phyloP scores from a whole-genome alignment of 2,329 filamentous ascomycete species.

The Mycosphaerella arachidis region DNA sequence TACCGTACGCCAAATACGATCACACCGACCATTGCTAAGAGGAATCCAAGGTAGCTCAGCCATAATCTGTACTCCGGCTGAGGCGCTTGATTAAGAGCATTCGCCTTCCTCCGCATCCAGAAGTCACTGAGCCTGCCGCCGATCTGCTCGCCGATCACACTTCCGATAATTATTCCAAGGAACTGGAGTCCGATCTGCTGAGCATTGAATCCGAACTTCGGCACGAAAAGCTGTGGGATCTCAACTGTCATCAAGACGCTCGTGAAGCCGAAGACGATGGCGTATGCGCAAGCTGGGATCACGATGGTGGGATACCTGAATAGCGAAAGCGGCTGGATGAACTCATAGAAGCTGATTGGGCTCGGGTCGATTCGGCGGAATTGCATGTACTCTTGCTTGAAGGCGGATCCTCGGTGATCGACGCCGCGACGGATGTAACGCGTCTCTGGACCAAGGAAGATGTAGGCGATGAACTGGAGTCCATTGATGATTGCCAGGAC shows the following conservation, averaged over 20 bases:
- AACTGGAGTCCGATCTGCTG: constrained; percentile 58
- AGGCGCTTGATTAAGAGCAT: constrained; percentile 31
- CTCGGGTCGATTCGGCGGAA: constrained; percentile 51
- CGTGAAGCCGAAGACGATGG: constrained; percentile 55
- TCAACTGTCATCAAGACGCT: constrained; percentile 54
- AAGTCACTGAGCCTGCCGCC: constrained; percentile 52
- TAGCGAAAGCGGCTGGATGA: constrained; percentile 49
- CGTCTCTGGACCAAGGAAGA: constrained; percentile 54
- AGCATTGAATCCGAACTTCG: constrained; percentile 53
- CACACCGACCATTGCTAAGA: constrained; percentile 49
- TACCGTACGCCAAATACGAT: constrained; percentile 53
- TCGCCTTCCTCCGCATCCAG: constrained; percentile 47
- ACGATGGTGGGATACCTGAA: constrained; percentile 45
- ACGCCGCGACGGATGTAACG: constrained; percentile 46
- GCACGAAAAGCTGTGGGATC: constrained; percentile 55
- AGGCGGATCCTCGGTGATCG: constrained; percentile 35
- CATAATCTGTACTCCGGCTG: constrained; percentile 54
- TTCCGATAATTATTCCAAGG: constrained; percentile 54
- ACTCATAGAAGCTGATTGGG: constrained; percentile 47
- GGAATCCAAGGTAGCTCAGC: constrained; percentile 52
- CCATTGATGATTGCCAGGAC: constrained; percentile 55
- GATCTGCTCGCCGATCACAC: constrained; percentile 55
- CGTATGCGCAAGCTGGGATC: constrained; percentile 50
- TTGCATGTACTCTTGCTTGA: constrained; percentile 44
- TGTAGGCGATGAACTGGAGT: constrained; percentile 53